These are phyloP conservation scores for Aquilaria malaccensis DNA, from an alignment of 345 rosid species.

Conservation along the genomic window DNA sequence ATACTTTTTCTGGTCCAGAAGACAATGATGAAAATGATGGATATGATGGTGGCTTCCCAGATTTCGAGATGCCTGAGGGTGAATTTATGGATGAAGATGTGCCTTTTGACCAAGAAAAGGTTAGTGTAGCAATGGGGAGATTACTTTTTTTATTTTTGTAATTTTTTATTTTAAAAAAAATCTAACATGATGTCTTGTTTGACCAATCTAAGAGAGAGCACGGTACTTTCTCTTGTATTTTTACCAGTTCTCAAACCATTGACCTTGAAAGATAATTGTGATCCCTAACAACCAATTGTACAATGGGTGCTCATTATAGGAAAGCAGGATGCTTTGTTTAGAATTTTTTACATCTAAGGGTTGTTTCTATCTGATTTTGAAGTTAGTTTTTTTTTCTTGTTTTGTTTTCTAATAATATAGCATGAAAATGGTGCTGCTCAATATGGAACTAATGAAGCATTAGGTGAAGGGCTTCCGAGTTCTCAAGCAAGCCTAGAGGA, in stretches of 20 bases:
- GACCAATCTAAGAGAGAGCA: too few relatives aligned
- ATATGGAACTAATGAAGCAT: slow-evolving; percentile 30
- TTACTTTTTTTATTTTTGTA: slow-evolving; percentile 1
- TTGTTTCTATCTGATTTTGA: too few relatives aligned
- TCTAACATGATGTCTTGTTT: not conserved
- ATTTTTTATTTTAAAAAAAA: too few relatives aligned
- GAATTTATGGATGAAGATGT: slow-evolving; percentile 50
- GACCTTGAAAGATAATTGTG: too few relatives aligned
- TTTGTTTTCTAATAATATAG: slow-evolving; percentile 23
- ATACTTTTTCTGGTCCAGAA: slow-evolving; percentile 28
- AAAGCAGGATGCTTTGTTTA: too few relatives aligned
- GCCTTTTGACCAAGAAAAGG: slow-evolving; percentile 29
- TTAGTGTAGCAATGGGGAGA: slow-evolving; percentile 13
- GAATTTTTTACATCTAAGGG: too few relatives aligned
- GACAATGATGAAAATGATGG: slow-evolving; percentile 31
- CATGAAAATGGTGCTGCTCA: slow-evolving; percentile 27
- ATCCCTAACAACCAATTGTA: too few relatives aligned
- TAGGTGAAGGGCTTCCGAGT: slow-evolving; percentile 29
- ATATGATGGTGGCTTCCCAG: slow-evolving; percentile 41
- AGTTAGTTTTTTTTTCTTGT: slow-evolving; percentile 10
- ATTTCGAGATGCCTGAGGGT: slow-evolving; percentile 47
- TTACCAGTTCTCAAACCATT: too few relatives aligned
- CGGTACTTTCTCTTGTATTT: too few relatives aligned
- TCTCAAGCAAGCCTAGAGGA: slow-evolving; percentile 81
- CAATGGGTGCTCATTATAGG: too few relatives aligned